Conservation (phyloP, 306 rosid species). For the Cyclanthera cordifolia region DNA sequence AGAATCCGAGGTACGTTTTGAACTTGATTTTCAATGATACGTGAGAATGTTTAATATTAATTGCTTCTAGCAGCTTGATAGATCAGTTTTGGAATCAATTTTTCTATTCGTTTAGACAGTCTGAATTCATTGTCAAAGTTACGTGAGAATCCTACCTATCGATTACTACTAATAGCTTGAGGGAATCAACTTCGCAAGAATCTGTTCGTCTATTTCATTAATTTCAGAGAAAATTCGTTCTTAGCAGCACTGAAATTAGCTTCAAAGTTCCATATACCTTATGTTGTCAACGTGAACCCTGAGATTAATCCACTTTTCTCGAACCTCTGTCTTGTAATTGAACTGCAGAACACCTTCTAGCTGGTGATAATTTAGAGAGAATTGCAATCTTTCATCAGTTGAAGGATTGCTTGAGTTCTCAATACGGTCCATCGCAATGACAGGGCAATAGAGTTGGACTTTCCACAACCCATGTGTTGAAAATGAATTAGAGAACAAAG, state of each 20-base stretch:
- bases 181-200: not conserved
- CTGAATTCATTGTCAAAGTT: not conserved
- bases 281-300: conserved; percentile 62
- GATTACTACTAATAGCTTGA: not conserved
- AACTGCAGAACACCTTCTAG: conserved; percentile 86
- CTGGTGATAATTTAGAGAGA: conserved; percentile 72
- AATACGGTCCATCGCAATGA: conserved; percentile 50
- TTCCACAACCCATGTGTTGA: conserved; percentile 66
- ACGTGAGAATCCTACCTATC: conserved; percentile 3
- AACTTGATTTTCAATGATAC: not conserved
- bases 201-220: not conserved
- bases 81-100: not conserved
- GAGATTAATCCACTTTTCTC: conserved; percentile 63
- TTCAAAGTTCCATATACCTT: conserved; percentile 34
- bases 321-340: conserved; percentile 41
- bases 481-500: conserved; percentile 57
- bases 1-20: not conserved
- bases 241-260: not conserved
- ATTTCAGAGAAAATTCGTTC: not conserved
- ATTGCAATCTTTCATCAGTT: conserved; percentile 58
- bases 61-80: not conserved
- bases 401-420: conserved; percentile 35
- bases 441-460: conserved; percentile 75
- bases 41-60: not conserved
- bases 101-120: not conserved